phyloP scores from a whole-genome alignment of 225 moss, liverwort and hornwort genomes.

The Marchantia paleacea region DNA sequence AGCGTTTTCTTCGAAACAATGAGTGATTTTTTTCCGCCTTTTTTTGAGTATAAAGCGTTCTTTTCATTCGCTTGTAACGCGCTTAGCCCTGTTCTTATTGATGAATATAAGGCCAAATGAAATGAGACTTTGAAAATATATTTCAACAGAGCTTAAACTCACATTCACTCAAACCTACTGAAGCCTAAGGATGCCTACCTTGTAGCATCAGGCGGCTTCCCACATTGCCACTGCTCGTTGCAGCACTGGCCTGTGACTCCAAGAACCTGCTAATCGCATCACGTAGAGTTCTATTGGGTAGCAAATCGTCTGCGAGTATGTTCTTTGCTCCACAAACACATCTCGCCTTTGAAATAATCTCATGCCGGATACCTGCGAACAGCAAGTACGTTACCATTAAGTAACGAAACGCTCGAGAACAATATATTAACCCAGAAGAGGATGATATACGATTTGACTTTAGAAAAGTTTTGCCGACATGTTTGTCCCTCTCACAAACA shows the following conservation, averaged over 20 bases:
- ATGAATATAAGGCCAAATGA: too few species aligned
- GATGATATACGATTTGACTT: background rate
- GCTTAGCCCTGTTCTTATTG: too few species aligned
- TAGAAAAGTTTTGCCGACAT: background rate
- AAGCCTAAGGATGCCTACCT: constrained; percentile 15
- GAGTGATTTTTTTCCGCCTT: too few species aligned
- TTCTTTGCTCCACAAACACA: constrained; percentile 91
- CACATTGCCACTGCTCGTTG: constrained; percentile 71
- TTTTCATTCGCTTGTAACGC: too few species aligned
- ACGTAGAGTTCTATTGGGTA: constrained; percentile 90
- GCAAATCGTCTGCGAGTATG: constrained; percentile 69
- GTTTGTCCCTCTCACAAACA: background rate
- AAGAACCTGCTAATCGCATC: constrained; percentile 89
- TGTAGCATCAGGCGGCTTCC: constrained; percentile 41
- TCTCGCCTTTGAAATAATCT: constrained; percentile 75
- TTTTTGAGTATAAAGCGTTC: too few species aligned
- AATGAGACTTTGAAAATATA: too few species aligned
- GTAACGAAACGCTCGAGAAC: background rate
- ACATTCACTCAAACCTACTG: too few species aligned
- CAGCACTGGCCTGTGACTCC: constrained; percentile 75
- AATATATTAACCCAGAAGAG: background rate
- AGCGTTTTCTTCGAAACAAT: too few species aligned
- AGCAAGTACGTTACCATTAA: background rate
- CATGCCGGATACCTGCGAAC: constrained; percentile 73
- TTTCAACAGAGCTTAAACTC: too few species aligned